Conservation (phyloP, 2,329 filamentous ascomycete species). For the Fusarium armeniacum region DNA sequence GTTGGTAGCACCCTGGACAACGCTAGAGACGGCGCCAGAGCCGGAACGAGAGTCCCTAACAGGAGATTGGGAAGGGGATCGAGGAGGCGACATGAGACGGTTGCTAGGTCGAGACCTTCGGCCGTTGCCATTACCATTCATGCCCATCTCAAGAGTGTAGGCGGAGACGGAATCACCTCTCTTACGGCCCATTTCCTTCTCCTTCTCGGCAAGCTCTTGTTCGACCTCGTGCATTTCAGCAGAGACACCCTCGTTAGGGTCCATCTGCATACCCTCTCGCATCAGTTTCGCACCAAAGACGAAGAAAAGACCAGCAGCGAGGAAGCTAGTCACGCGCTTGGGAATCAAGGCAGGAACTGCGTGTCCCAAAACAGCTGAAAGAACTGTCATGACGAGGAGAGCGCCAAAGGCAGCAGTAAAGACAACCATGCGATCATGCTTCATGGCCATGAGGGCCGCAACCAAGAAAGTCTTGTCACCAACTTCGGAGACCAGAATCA, state of each 20-base stretch:
- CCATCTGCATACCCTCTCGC: constrained; percentile 89
- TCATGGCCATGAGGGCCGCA: constrained; percentile 98
- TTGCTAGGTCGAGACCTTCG: constrained; percentile 80
- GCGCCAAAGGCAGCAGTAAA: constrained; percentile 96
- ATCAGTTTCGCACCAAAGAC: constrained; percentile 89
- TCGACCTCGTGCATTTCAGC: constrained; percentile 99
- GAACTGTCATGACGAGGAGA: constrained; percentile 91
- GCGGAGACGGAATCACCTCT: constrained; percentile 76
- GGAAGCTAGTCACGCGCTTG: constrained; percentile 89
- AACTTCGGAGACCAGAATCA: constrained; percentile 97
- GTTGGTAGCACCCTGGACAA: constrained; percentile 80
- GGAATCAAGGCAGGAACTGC: constrained; percentile 91
- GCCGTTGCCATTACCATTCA: constrained; percentile 63
- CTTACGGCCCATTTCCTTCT: constrained; percentile 78
- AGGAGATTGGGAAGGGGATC: constrained; percentile 83
- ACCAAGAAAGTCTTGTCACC: constrained; percentile 99
- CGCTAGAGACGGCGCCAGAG: constrained; percentile 55
- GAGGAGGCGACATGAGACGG: constrained; percentile 82
- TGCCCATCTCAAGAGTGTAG: constrained; percentile 84
- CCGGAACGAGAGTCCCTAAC: constrained; percentile 70
- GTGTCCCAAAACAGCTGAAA: constrained; percentile 93
- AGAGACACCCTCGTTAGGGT: constrained; percentile 88
- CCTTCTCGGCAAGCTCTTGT: constrained; percentile 92
- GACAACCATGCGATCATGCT: constrained; percentile 91
- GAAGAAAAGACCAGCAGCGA: constrained; percentile 88